phyloP scores from a whole-genome alignment of 2,329 filamentous ascomycete genomes.

The Fusarium annulatum region DNA sequence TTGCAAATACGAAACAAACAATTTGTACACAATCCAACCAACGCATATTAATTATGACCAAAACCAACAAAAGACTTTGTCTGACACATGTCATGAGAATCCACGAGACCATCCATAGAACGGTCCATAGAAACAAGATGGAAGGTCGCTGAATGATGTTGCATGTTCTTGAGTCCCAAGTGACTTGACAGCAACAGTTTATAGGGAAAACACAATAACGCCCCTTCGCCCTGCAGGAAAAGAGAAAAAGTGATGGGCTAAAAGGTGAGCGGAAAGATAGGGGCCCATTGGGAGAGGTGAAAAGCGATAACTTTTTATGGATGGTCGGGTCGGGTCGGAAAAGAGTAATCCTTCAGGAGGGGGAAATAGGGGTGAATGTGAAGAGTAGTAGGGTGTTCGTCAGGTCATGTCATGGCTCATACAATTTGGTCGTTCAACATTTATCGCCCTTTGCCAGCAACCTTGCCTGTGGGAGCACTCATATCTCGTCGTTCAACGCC shows the following conservation, averaged over 20 bases:
- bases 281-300: slow-evolving; percentile 17
- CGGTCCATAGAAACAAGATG: slow-evolving; percentile 4
- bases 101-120: slow-evolving; percentile 6
- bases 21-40: slow-evolving; percentile 10
- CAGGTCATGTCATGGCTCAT: slow-evolving; percentile 38
- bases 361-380: slow-evolving; percentile 8
- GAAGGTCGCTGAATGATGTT: slow-evolving; percentile 23
- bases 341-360: not conserved
- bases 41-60: slow-evolving; percentile 24
- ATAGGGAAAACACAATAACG: slow-evolving; percentile 29
- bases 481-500: slow-evolving; percentile 60
- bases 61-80: slow-evolving; percentile 10
- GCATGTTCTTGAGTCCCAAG: slow-evolving; percentile 13
- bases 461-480: slow-evolving; percentile 58
- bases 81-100: slow-evolving; percentile 24
- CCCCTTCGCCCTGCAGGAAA: slow-evolving; percentile 40
- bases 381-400: slow-evolving; percentile 30
- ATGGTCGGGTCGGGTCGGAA: not conserved
- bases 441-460: slow-evolving; percentile 39
- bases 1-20: slow-evolving; percentile 13
- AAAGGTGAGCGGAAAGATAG: slow-evolving; percentile 1
- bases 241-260: slow-evolving; percentile 29
- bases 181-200: slow-evolving; percentile 3
- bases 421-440: not conserved
- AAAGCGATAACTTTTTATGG: slow-evolving; percentile 20